These are phyloP conservation scores for Hordeum pubiflorum DNA, from an alignment of 202 grass and related monocot genomes.

Conservation along the genomic window DNA sequence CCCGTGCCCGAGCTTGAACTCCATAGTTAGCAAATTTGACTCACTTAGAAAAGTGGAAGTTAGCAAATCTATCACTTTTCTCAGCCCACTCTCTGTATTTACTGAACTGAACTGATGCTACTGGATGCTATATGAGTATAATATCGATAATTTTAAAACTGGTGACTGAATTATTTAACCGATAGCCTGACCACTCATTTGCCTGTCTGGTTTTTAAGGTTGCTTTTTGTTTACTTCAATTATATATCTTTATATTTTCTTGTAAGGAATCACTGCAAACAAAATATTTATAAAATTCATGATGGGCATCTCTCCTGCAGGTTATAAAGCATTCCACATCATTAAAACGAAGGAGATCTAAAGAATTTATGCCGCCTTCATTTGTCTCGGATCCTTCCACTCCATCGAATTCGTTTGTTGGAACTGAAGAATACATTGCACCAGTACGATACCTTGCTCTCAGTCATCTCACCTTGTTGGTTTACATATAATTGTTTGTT, in stretches of 20 bases:
- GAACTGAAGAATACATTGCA: conserved; percentile 99
- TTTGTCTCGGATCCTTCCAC: conserved; percentile 83
- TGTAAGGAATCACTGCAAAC: background rate
- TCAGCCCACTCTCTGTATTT: background rate
- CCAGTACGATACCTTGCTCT: conserved; percentile 46
- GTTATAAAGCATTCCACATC: conserved; percentile 65
- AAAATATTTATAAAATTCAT: conserved; percentile 11
- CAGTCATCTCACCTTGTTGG: conserved; percentile 1
- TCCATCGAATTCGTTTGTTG: conserved; percentile 98
- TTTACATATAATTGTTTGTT: background rate
- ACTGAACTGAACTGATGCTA: background rate
- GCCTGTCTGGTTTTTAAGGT: background rate
- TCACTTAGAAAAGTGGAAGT: background rate
- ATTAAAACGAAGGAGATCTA: conserved; percentile 63
- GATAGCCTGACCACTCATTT: background rate
- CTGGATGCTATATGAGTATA: background rate
- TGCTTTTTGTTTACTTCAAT: background rate
- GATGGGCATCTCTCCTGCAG: conserved; percentile 37
- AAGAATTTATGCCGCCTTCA: conserved; percentile 54
- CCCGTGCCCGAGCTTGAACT: background rate
- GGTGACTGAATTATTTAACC: background rate
- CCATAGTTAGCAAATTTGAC: background rate
- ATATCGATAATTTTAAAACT: background rate
- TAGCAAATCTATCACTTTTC: background rate
- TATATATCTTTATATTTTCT: background rate